Base-by-base conservation (phyloP, 176 grass and related monocot genomes). In the Coix lacrymajobi region DNA sequence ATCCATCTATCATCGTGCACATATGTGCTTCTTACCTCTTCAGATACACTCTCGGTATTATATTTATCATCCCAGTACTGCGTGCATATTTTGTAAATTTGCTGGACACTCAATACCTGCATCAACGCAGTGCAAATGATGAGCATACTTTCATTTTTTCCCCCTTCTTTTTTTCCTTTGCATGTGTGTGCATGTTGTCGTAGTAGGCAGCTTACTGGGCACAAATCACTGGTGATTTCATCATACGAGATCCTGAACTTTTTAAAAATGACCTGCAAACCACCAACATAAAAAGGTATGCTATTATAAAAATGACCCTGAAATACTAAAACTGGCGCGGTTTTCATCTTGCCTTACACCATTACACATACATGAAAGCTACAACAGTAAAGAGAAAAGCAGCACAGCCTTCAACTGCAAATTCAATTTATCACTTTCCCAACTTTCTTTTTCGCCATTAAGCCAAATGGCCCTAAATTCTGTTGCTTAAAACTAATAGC, bases 51-150 rank as follows among this genome's bases (percentile, higher is more conserved):
- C 88, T 95, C 86, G 65, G 84, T 93, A 73, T 98, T 95, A 68
- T 98, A 93, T 88, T 98, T 95, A 65, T 98, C 96, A 84, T 98
- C 96, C 87, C 87, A 98, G 61, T 98, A 98, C 41, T 98, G 91
- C 2, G 79, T 92, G 85, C 91, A 98, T 85, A 98, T 98, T 86
- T 78, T 89, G 41, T 93, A 88, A 17, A 98, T 78, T 70, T 98
- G 96, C 51, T 85, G 89, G 70, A 95, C 96, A 26, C 82, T 95
- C 82, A 98, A 75, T 32, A 67, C 81, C 95, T 97, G 83, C 38
- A 89, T 78, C 44, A 84, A 58, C 44, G 38, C 75, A 32, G 39
- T 15, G 19, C n/a, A 75, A 26, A 65, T 85, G 20, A 74, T 85
- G 11, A 74, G 17, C 12, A 46, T 15, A 76, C 29, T 58, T 17